Percentiles rank a stretch among this genome's conserved stretches.
These are phyloP conservation scores for Cladosporium sphaerospermum DNA, from an alignment of 2,329 filamentous ascomycete genomes.

Conservation along the genomic window DNA sequence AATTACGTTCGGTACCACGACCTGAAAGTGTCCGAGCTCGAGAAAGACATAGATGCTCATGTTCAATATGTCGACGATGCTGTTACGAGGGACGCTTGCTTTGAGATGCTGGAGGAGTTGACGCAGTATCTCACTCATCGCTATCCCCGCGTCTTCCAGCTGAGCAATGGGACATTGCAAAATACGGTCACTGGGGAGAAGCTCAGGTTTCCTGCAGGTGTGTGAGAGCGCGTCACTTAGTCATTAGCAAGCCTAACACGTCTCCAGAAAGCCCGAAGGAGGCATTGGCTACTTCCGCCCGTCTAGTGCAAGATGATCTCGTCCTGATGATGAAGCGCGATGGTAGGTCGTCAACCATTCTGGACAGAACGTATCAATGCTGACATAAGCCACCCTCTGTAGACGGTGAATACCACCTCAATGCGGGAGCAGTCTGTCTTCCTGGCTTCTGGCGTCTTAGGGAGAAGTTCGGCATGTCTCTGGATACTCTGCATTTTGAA, in stretches of 20 bases:
- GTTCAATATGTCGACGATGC: conserved; percentile 1
- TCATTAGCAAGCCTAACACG: neutral
- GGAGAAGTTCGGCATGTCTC: conserved; percentile 12
- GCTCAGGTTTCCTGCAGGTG: conserved; percentile 1
- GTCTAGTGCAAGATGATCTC: conserved; percentile 6
- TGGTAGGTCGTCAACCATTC: neutral
- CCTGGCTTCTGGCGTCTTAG: conserved; percentile 9
- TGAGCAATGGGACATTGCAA: neutral
- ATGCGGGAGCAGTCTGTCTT: conserved; percentile 4
- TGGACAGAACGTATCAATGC: neutral
- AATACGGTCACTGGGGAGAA: conserved; percentile 7
- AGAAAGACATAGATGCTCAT: conserved; percentile 7
- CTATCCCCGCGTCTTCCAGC: conserved; percentile 1
- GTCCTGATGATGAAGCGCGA: conserved; percentile 8
- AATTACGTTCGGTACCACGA: conserved; percentile 5
- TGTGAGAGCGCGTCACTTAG: neutral
- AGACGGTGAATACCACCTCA: conserved; percentile 7
- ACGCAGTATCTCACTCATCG: conserved; percentile 4
- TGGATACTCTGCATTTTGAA: conserved; percentile 6
- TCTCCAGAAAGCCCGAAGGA: neutral
- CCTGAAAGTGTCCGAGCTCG: conserved; percentile 6
- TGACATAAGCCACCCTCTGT: neutral
- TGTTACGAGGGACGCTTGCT: conserved; percentile 3
- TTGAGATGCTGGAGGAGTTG: conserved; percentile 8
- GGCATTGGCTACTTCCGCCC: neutral